phyloP scores from a whole-genome alignment of 1,284 basidiomycete genomes.

The Ceratobasidium papillatum region DNA sequence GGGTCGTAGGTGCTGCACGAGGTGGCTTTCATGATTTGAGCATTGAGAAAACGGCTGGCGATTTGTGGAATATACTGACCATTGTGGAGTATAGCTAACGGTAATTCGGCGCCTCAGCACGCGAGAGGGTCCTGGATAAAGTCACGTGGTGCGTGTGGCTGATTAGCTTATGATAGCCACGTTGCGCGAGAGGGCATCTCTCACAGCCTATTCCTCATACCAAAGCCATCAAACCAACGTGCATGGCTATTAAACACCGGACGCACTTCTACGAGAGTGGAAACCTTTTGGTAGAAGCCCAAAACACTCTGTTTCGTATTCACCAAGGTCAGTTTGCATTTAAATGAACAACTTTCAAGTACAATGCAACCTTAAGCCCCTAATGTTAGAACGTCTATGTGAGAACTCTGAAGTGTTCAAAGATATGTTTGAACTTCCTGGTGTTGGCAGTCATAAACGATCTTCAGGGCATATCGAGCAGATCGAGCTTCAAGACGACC shows the following conservation, averaged over 20 bases:
- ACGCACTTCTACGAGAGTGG: slow-evolving; percentile 8
- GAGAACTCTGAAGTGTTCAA: slow-evolving; percentile 12
- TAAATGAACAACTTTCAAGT: background rate
- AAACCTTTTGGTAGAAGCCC: background rate
- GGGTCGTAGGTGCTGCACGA: slow-evolving; percentile 3
- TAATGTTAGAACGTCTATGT: background rate
- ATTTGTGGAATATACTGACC: background rate
- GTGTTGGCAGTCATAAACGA: background rate
- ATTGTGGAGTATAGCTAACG: background rate
- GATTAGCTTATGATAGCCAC: slow-evolving; percentile 35
- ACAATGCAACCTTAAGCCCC: background rate
- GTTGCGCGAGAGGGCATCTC: background rate
- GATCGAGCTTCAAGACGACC: slow-evolving; percentile 13
- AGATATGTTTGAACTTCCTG: slow-evolving; percentile 13
- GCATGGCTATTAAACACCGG: background rate
- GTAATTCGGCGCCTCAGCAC: background rate
- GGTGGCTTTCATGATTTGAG: slow-evolving; percentile 13
- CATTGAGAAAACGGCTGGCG: background rate
- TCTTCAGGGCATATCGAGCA: background rate
- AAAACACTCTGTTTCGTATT: background rate
- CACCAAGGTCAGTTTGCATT: background rate
- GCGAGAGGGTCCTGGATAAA: slow-evolving; percentile 5
- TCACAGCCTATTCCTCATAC: background rate
- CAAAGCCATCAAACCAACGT: background rate
- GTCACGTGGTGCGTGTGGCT: slow-evolving; percentile 22